Evolutionary conservation across 2,329 filamentous ascomycete species (phyloP).

Genomic region (Aspergillus tubingensis): DNA sequence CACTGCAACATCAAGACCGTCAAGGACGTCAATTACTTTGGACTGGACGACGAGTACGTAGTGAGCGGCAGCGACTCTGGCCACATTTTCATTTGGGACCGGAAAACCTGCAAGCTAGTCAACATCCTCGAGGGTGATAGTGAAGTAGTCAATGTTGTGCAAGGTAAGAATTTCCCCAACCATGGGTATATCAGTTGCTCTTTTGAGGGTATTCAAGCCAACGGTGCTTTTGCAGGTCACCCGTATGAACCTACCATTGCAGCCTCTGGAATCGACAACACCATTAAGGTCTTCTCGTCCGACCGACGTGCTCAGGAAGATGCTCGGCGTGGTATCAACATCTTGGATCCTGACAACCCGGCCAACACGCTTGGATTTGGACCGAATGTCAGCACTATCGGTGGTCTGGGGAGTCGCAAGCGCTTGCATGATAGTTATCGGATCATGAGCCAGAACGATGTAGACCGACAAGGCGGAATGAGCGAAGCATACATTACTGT

Average conservation of each 20-base stretch:
- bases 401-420: constrained; percentile 58
- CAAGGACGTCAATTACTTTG: constrained; percentile 70
- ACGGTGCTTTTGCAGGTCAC: constrained; percentile 50
- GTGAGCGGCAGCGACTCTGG: constrained; percentile 68
- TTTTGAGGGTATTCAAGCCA: constrained; percentile 1
- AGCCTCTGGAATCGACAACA: constrained; percentile 67
- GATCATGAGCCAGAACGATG: constrained; percentile 65
- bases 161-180: constrained; percentile 47
- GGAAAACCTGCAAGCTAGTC: constrained; percentile 60
- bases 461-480: constrained; percentile 59
- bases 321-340: constrained; percentile 60
- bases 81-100: constrained; percentile 70
- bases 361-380: constrained; percentile 38
- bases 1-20: constrained; percentile 69
- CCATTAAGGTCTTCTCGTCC: constrained; percentile 68
- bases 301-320: constrained; percentile 59
- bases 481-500: constrained; percentile 61
- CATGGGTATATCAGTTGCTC: background rate
- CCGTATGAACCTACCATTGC: constrained; percentile 68
- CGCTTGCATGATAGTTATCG: constrained; percentile 62
- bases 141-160: constrained; percentile 70
- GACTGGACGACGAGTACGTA: constrained; percentile 67
- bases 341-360: constrained; percentile 51
- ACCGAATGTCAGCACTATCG: constrained; percentile 27
- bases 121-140: constrained; percentile 68